Conservation (phyloP, 2,329 filamentous ascomycete genomes). For the Cylindrodendrum hubeiense region DNA sequence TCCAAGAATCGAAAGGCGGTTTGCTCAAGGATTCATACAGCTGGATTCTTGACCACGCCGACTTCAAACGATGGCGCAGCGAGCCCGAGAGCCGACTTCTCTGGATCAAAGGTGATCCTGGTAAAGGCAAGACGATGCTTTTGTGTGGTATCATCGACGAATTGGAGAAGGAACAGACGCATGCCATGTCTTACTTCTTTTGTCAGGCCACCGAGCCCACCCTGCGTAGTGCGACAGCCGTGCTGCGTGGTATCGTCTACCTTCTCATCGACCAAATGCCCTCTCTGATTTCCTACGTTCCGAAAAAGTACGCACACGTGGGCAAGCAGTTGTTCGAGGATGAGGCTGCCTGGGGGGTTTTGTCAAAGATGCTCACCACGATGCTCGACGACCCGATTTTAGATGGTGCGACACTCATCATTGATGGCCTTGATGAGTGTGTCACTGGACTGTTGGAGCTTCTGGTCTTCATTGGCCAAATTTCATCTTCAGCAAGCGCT, state of each 20-base stretch:
- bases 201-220: constrained; percentile 1
- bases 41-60: constrained; percentile 48
- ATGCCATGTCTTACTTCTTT: constrained; percentile 16
- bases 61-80: constrained; percentile 45
- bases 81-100: constrained; percentile 36
- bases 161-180: not conserved
- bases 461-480: not conserved
- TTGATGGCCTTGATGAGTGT: constrained; percentile 15
- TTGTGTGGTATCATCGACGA: constrained; percentile 45
- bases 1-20: constrained; percentile 29
- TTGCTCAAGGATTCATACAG: constrained; percentile 39
- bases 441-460: not conserved
- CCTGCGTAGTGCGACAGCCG: not conserved
- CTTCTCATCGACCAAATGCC: constrained; percentile 7
- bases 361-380: not conserved
- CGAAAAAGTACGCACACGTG: not conserved
- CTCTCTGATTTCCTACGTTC: not conserved
- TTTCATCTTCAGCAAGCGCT: constrained; percentile 25
- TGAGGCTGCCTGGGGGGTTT: not conserved
- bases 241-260: constrained; percentile 7
- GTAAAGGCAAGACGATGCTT: constrained; percentile 55
- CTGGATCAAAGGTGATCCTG: constrained; percentile 51
- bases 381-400: constrained; percentile 9
- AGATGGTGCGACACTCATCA: not conserved
- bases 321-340: not conserved